Conservation (phyloP, 2,329 filamentous ascomycete species). For the Hypoxylon rubiginosum region DNA sequence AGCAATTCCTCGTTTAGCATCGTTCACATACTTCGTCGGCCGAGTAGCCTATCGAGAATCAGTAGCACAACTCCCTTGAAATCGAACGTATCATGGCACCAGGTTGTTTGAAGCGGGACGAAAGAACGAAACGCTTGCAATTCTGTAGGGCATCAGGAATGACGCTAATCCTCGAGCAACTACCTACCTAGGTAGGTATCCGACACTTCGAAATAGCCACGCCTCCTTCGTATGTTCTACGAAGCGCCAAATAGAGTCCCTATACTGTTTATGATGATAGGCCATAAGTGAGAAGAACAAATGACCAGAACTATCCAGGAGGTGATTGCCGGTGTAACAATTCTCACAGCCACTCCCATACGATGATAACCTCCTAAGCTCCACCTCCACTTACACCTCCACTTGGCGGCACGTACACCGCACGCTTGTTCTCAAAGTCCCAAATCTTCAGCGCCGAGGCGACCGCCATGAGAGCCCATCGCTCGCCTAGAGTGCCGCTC, state of each 20-base stretch:
- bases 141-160: background rate
- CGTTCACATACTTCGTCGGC: background rate
- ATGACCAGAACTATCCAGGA: too few relatives aligned
- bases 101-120: background rate
- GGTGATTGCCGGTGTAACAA: too few relatives aligned
- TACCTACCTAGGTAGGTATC: too few relatives aligned
- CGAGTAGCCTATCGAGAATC: background rate
- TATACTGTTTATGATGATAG: background rate
- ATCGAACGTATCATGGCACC: background rate
- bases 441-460: slow-evolving; percentile 55
- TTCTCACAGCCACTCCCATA: too few relatives aligned
- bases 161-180: background rate
- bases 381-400: background rate
- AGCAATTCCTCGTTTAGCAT: background rate
- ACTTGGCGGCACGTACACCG: background rate
- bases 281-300: too few relatives aligned
- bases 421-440: slow-evolving; percentile 36
- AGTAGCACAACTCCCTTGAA: background rate
- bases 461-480: slow-evolving; percentile 60
- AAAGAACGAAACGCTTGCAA: background rate
- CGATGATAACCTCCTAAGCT: background rate
- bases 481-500: slow-evolving; percentile 56
- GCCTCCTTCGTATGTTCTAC: background rate
- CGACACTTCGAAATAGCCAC: background rate
- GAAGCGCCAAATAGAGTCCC: background rate